Evolutionary conservation across 1,284 basidiomycete genomes (phyloP).

Genomic region (Microbotryum saponariae): DNA sequence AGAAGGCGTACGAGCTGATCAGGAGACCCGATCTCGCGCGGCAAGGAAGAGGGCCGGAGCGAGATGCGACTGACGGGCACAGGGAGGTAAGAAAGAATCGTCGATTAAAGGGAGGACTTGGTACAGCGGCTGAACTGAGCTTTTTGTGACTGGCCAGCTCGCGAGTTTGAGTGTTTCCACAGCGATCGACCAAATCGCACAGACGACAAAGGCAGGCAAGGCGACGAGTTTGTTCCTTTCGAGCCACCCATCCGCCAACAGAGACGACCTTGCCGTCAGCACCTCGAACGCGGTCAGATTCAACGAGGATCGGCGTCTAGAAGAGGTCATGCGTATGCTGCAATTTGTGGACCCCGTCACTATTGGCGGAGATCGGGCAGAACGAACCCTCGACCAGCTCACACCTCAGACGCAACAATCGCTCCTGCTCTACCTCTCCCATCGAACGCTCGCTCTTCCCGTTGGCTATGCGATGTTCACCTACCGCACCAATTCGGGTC

Average conservation of each 20-base stretch:
- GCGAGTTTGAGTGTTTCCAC: background rate
- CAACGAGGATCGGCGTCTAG: constrained; percentile 70
- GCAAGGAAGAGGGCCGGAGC: constrained; percentile 25
- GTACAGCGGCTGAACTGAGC: background rate
- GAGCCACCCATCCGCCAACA: background rate
- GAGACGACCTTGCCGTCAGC: constrained; percentile 35
- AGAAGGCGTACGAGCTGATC: constrained; percentile 63
- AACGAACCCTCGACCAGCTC: constrained; percentile 47
- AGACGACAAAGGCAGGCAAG: constrained; percentile 7
- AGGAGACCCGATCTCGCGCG: constrained; percentile 65
- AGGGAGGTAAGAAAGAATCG: too few species aligned
- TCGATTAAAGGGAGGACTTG: too few species aligned
- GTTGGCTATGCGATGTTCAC: constrained; percentile 81
- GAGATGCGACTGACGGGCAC: background rate
- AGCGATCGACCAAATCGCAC: background rate
- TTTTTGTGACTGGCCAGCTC: background rate
- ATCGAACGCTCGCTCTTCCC: constrained; percentile 74
- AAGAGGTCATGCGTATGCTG: constrained; percentile 79
- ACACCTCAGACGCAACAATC: constrained; percentile 52
- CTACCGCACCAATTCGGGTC: constrained; percentile 55
- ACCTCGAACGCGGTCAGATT: constrained; percentile 50
- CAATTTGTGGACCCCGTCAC: constrained; percentile 64
- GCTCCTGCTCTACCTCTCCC: constrained; percentile 66
- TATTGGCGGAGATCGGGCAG: constrained; percentile 46
- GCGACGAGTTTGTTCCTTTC: background rate